Evolutionary conservation across 495 filamentous ascomycete species (phyloP), one percentile per base, ranked within the genome.

Genomic region (Penicillium alfredii): DNA sequence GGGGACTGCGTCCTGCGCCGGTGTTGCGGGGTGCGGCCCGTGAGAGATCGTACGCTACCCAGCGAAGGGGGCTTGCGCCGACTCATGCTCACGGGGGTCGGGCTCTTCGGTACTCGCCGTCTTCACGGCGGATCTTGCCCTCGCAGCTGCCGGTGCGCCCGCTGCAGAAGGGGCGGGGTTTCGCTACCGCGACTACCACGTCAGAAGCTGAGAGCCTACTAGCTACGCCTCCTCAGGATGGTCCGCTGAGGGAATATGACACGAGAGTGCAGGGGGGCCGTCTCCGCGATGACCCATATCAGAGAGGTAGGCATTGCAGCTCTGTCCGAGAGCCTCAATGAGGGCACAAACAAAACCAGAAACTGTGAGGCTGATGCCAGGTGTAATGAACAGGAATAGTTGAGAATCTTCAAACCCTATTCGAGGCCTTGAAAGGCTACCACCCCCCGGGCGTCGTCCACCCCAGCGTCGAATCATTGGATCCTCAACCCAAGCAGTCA

Each of bases 211-310:
- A 37, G 12, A 38, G 37, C 30, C 40, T 38, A 12, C 17, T 27
- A 1, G 11, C 47, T 24, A 21, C 28, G 28, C 33, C 30, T 19
- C 50, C 50, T 35, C 30, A 37, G 21, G 66, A 58, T 37, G 90
- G 90, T 1, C 92, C 92, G 1, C 62, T 96, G 47, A 72, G 77
- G 30, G 92, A 96, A 60, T 98, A 98, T 56, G 82, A 96, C 49
- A 62, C 67, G 19, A 76, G 90, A 27, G 88, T 98, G 9, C 64
- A 73, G 25, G 60, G 66, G 31, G 85, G 86, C 10, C 59, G 77
- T 39, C 58, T 98, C 32, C 71, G 81, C 35, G 85, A 97, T 59
- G 92, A 98, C 53, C 74, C 86, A 31, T 86, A 96, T 51, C 92
- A 98, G 55, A 69, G 93, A 71, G 85, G 86, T 87, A 60, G 49